Percentiles rank a stretch among this genome's conserved stretches.
These are phyloP conservation scores for Raddia guianensis DNA, from an alignment of 176 grass and related monocot genomes.

Conservation along the genomic window DNA sequence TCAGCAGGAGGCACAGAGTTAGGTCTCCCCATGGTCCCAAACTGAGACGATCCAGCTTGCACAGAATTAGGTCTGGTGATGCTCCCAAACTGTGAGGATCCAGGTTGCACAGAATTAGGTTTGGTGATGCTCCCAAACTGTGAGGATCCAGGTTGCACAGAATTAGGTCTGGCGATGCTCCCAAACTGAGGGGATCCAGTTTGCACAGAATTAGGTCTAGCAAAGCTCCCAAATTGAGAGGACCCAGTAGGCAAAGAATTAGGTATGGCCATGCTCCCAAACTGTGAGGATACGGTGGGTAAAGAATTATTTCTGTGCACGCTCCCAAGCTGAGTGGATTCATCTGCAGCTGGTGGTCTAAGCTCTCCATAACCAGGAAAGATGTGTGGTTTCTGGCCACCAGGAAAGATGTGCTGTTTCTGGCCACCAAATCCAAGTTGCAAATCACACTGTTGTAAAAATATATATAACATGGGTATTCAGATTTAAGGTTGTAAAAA, in stretches of 20 bases:
- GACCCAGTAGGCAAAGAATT: conserved; percentile 39
- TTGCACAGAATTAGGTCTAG: conserved; percentile 32
- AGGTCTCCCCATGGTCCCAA: conserved; percentile 36
- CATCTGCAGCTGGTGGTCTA: conserved; percentile 24
- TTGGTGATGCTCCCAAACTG: conserved; percentile 37
- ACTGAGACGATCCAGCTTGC: conserved; percentile 48
- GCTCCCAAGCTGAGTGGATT: conserved; percentile 44
- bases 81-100: conserved; percentile 43
- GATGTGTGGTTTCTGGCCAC: conserved; percentile 54
- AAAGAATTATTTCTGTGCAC: conserved; percentile 50
- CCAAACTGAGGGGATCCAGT: conserved; percentile 52
- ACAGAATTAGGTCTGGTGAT: conserved; percentile 34
- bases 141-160: conserved; percentile 25
- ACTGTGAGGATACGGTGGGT: conserved; percentile 45
- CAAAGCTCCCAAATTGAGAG: conserved; percentile 41
- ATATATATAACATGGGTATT: conserved; percentile 27
- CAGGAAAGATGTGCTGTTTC: conserved; percentile 51
- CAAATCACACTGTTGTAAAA: conserved; percentile 62
- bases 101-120: conserved; percentile 32
- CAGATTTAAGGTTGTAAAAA: not conserved
- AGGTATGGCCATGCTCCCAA: conserved; percentile 21
- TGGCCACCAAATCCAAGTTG: conserved; percentile 51
- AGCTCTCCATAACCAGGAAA: conserved; percentile 52
- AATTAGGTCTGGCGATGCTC: conserved; percentile 42
- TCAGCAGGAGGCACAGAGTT: conserved; percentile 45